Conservation (phyloP, 441 rosid genomes). For the Sinapis alba region DNA sequence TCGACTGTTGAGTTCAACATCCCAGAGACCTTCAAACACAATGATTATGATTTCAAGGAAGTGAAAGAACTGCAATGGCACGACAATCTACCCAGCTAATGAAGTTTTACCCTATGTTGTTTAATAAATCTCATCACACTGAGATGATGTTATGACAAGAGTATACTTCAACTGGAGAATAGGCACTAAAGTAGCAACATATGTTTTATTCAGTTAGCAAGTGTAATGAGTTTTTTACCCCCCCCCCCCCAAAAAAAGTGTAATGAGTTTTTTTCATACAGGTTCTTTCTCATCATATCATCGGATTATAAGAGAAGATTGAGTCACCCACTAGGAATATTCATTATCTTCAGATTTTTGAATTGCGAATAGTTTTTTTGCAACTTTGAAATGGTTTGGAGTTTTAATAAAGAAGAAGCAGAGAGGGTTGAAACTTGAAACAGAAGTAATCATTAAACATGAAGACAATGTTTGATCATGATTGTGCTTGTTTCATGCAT, state of each 20-base stretch:
- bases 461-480: conserved; percentile 2
- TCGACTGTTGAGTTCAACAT: conserved; percentile 14
- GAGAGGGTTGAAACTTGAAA: not conserved
- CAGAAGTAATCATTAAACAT: conserved; percentile 14
- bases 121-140: not conserved
- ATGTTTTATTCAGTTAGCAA: not conserved
- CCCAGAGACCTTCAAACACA: conserved; percentile 24
- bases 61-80: conserved; percentile 33
- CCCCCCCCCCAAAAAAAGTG: too few relatives aligned
- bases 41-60: conserved; percentile 11
- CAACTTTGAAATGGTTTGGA: not conserved
- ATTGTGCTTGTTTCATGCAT: not conserved
- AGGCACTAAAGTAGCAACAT: not conserved
- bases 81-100: conserved; percentile 19
- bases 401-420: not conserved
- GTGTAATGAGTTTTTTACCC: too few relatives aligned
- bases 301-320: not conserved
- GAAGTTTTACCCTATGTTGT: not conserved
- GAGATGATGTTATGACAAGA: too few relatives aligned
- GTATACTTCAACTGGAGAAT: too few relatives aligned
- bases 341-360: not conserved
- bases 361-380: not conserved
- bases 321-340: not conserved
- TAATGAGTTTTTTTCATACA: not conserved
- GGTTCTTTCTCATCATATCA: not conserved